A percentile compares a stretch with the other conserved stretches of the same genome.
These are phyloP conservation scores for Emergomyces africanus DNA, from an alignment of 2,329 filamentous ascomycete genomes.

Conservation along the genomic window DNA sequence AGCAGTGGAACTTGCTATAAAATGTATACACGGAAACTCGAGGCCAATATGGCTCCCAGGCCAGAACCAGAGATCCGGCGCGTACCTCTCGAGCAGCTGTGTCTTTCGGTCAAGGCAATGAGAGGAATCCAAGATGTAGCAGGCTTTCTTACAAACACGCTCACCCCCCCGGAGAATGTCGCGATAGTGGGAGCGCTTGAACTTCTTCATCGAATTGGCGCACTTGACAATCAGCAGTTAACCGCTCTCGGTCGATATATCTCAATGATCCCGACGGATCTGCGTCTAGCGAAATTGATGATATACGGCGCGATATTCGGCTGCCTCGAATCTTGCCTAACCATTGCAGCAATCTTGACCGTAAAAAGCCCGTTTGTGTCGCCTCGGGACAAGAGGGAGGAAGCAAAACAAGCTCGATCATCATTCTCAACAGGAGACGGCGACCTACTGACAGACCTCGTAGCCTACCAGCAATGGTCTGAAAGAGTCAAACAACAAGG, in stretches of 20 bases:
- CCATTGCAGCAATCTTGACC: constrained; percentile 85
- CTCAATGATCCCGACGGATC: constrained; percentile 87
- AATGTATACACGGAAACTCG: constrained; percentile 76
- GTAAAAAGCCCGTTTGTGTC: constrained; percentile 76
- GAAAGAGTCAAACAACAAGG: constrained; percentile 43
- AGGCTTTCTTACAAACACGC: constrained; percentile 67
- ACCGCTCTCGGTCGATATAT: constrained; percentile 86
- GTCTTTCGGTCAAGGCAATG: constrained; percentile 90
- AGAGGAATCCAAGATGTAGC: constrained; percentile 65
- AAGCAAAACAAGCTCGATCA: constrained; percentile 62
- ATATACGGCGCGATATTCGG: constrained; percentile 91
- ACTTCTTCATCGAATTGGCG: constrained; percentile 73
- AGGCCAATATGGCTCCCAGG: constrained; percentile 69
- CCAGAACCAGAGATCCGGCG: constrained; percentile 89
- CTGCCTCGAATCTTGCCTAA: constrained; percentile 77
- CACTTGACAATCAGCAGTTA: constrained; percentile 70
- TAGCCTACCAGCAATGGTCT: constrained; percentile 73
- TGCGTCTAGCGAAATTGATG: constrained; percentile 87
- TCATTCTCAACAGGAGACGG: constrained; percentile 67
- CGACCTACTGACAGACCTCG: constrained; percentile 76
- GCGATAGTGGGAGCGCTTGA: constrained; percentile 78
- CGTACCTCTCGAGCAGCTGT: constrained; percentile 87
- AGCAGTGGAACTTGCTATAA: constrained; percentile 89
- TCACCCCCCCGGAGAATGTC: constrained; percentile 74
- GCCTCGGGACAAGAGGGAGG: constrained; percentile 69